Evolutionary conservation across 106 monocot species (phyloP).

Genomic region (Ottelia alismoides): DNA sequence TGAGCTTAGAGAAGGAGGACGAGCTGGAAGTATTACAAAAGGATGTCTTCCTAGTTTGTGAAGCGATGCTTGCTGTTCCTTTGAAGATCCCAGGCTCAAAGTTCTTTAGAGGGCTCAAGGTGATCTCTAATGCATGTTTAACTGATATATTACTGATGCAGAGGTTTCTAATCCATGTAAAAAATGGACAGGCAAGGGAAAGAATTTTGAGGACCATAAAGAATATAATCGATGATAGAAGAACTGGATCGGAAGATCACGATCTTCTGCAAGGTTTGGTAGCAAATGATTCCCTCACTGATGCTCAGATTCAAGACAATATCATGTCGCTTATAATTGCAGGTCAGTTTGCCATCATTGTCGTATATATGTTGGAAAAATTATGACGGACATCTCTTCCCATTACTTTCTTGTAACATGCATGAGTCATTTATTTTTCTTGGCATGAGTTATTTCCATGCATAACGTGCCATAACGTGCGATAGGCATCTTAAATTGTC

Average conservation of each 20-base stretch:
- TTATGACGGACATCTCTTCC: too few relatives aligned
- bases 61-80: conserved; percentile 73
- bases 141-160: too few relatives aligned
- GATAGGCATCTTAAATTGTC: too few relatives aligned
- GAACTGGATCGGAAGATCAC: conserved; percentile 14
- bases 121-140: conserved; percentile 4
- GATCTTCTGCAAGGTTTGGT: conserved; percentile 55
- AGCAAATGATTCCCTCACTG: conserved; percentile 20
- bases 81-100: conserved; percentile 45
- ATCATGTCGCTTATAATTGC: conserved; percentile 78
- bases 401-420: too few relatives aligned
- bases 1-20: conserved; percentile 39
- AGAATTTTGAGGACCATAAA: conserved; percentile 38
- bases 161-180: too few relatives aligned
- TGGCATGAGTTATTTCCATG: too few relatives aligned
- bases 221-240: conserved; percentile 27
- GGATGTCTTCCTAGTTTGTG: conserved; percentile 45
- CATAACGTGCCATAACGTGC: too few relatives aligned
- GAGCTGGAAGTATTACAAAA: conserved; percentile 31
- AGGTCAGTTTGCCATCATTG: conserved; percentile 29
- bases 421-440: too few relatives aligned
- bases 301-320: conserved; percentile 57
- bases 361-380: too few relatives aligned
- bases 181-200: conserved; percentile 49
- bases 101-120: conserved; percentile 56